Evolutionary conservation across 139 green algal species (phyloP).

Genomic region (Closterium sp.): DNA sequence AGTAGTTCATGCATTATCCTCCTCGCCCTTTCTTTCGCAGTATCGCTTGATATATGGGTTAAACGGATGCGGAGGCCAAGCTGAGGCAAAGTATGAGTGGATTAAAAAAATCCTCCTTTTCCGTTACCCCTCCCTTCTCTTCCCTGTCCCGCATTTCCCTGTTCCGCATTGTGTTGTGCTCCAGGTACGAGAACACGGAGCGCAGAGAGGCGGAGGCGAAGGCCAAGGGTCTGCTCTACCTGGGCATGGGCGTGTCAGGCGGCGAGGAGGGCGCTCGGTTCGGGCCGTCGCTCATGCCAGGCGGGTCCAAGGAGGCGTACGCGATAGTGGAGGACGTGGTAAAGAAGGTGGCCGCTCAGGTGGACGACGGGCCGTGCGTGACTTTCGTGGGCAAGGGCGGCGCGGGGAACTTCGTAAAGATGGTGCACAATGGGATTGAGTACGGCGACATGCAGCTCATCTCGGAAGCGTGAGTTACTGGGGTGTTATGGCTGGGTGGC

Average conservation of each 20-base stretch:
- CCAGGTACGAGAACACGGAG: conserved; percentile 98
- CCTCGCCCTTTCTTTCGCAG: too few species aligned
- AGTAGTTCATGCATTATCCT: too few species aligned
- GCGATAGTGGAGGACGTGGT: conserved; percentile 83
- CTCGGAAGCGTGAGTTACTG: conserved; percentile 69
- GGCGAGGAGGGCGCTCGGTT: conserved; percentile 95
- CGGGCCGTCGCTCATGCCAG: conserved; percentile 94
- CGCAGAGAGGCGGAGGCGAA: conserved; percentile 70
- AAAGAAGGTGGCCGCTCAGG: conserved; percentile 91
- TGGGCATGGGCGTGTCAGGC: conserved; percentile 98
- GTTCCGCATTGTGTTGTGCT: background rate
- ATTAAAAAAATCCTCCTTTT: too few species aligned
- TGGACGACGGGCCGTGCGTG: conserved; percentile 91
- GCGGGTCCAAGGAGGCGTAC: conserved; percentile 86
- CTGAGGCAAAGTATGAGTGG: too few species aligned
- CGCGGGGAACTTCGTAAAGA: conserved; percentile 99
- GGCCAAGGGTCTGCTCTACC: conserved; percentile 85
- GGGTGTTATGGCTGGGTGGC: too few species aligned
- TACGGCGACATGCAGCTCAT: conserved; percentile 99
- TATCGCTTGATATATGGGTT: too few species aligned
- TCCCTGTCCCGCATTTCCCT: too few species aligned
- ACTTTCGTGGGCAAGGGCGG: conserved; percentile 88
- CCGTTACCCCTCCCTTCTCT: too few species aligned
- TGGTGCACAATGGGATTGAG: conserved; percentile 99
- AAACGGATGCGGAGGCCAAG: too few species aligned